Conservation (phyloP, 1,284 basidiomycete genomes). For the Malassezia pachydermatis region DNA sequence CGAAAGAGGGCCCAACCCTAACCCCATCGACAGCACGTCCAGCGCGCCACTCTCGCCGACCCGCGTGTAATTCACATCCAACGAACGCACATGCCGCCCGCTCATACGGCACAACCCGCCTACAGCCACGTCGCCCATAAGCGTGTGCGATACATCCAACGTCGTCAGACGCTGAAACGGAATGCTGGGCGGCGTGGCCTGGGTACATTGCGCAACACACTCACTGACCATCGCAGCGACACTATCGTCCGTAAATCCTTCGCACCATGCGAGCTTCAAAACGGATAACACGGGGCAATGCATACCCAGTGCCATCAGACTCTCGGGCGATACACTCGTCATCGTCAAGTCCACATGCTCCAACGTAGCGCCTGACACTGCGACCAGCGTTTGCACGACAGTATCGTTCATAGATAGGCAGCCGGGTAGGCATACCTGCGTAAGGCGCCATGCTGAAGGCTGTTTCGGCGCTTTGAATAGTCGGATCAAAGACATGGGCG, state of each 20-base stretch:
- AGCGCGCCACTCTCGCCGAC: conserved; percentile 10
- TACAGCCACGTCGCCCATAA: conserved; percentile 11
- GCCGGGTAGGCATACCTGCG: conserved; percentile 10
- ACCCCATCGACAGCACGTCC: conserved; percentile 13
- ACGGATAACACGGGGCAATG: not conserved
- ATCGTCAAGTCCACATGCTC: conserved; percentile 13
- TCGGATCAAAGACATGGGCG: conserved; percentile 2
- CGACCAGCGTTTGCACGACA: not conserved
- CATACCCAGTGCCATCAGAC: not conserved
- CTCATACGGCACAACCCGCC: conserved; percentile 4
- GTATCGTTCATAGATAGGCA: conserved; percentile 13
- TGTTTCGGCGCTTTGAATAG: conserved; percentile 8
- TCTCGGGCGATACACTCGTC: conserved; percentile 2
- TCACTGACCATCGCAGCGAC: conserved; percentile 4
- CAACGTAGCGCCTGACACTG: conserved; percentile 2
- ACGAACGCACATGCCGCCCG: conserved; percentile 6
- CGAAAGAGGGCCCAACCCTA: not conserved
- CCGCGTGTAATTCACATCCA: conserved; percentile 11
- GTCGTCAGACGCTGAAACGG: conserved; percentile 7
- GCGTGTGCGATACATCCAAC: conserved; percentile 14
- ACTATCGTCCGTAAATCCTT: conserved; percentile 6
- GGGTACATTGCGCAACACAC: not conserved
- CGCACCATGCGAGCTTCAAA: conserved; percentile 12
- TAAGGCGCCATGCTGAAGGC: conserved; percentile 5
- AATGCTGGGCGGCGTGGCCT: conserved; percentile 3